phyloP scores from a whole-genome alignment of 768 basidiomycete species.

The Psilocybe cubensis region DNA sequence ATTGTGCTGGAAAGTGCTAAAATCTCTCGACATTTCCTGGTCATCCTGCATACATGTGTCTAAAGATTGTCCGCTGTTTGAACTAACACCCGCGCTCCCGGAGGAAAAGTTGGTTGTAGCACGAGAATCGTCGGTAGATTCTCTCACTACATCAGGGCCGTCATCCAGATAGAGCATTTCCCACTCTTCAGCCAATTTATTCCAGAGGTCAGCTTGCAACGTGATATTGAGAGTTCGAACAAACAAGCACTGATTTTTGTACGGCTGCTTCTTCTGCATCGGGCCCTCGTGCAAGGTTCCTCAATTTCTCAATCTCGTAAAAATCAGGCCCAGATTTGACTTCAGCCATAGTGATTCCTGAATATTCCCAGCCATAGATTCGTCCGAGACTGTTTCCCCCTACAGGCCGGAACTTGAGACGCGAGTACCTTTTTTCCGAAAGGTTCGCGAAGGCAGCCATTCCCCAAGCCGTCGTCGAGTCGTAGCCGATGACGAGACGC shows the following conservation, averaged over 20 bases:
- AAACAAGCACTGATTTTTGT: constrained; percentile 14
- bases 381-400: neutral
- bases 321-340: constrained; percentile 5
- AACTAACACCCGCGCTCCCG: neutral
- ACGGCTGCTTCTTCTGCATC: neutral
- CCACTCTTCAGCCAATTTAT: neutral
- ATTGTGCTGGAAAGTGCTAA: neutral
- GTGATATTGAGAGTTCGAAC: constrained; percentile 12
- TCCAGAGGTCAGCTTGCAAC: constrained; percentile 2
- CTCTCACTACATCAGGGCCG: neutral
- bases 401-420: constrained; percentile 3
- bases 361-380: constrained; percentile 9
- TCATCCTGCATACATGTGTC: neutral
- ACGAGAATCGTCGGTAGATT: neutral
- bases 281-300: neutral
- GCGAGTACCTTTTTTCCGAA: neutral
- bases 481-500: constrained; percentile 20
- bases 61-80: neutral
- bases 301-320: neutral
- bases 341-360: constrained; percentile 4
- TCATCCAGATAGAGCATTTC: neutral
- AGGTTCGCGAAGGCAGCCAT: constrained; percentile 17
- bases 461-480: constrained; percentile 20
- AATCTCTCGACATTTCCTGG: neutral
- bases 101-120: neutral